Evolutionary conservation across 331 rosid genomes (phyloP).

Genomic region (Rhamnella rubrinervis): DNA sequence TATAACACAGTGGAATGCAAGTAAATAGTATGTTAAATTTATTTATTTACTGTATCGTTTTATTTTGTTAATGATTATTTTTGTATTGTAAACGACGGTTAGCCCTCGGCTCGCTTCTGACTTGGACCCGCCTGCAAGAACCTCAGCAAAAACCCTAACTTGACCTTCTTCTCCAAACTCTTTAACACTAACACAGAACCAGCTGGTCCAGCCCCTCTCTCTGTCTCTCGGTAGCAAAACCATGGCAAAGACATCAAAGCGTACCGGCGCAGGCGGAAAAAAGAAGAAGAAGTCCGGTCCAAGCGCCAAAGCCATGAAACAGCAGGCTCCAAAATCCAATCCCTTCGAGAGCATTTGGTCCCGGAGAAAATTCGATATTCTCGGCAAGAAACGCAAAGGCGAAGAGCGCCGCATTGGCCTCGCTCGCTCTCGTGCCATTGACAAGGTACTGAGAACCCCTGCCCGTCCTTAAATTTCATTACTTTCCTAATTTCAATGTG

Average conservation of each 20-base stretch:
- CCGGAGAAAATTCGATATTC: constrained; percentile 62
- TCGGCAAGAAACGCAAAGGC: constrained; percentile 84
- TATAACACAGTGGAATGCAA: no score
- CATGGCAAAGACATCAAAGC: constrained; percentile 13
- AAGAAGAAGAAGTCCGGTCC: constrained; percentile 41
- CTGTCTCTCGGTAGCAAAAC: not conserved
- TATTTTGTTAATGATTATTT: no score
- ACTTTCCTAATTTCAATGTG: no score
- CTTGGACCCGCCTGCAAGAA: no score
- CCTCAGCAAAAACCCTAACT: not conserved
- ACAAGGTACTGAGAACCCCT: constrained; percentile 40
- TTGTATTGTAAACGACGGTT: no score
- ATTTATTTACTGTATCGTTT: no score
- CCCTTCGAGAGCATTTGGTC: constrained; percentile 89
- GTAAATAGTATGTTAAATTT: no score
- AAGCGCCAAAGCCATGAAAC: constrained; percentile 52
- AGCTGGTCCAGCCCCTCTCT: not conserved
- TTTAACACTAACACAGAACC: not conserved
- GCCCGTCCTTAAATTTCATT: not conserved
- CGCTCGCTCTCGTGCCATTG: constrained; percentile 67
- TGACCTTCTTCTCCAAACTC: not conserved
- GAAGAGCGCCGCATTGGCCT: constrained; percentile 70
- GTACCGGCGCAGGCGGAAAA: constrained; percentile 16
- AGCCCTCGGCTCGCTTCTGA: no score
- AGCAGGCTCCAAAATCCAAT: constrained; percentile 33